These are phyloP conservation scores for Wickerhamomyces sp. DNA, from an alignment of 1,139 yeast species.

Conservation along the genomic window DNA sequence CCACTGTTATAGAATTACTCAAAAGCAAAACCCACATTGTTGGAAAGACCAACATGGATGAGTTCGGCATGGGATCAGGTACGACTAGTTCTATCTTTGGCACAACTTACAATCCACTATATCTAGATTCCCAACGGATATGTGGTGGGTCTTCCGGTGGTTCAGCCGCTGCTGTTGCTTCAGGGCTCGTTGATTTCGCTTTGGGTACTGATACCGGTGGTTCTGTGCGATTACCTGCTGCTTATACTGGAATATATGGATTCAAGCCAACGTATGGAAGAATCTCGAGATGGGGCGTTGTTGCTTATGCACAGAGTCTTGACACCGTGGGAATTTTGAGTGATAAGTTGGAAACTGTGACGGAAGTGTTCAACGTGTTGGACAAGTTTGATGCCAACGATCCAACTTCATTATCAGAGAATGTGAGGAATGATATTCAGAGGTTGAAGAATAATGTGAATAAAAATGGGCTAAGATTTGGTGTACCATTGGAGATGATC, in stretches of 20 bases:
- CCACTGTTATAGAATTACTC: constrained; percentile 64
- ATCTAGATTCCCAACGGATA: constrained; percentile 30
- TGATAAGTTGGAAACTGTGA: constrained; percentile 37
- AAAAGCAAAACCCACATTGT: constrained; percentile 41
- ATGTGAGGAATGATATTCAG: constrained; percentile 30
- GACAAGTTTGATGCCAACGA: constrained; percentile 67
- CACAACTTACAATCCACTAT: constrained; percentile 62
- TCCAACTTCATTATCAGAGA: constrained; percentile 61
- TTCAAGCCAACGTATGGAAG: constrained; percentile 93
- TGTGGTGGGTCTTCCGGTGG: constrained; percentile 98
- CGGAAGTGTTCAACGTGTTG: constrained; percentile 47
- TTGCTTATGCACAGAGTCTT: constrained; percentile 88
- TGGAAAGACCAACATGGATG: constrained; percentile 94
- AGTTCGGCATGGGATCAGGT: constrained; percentile 94
- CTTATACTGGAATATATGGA: constrained; percentile 78
- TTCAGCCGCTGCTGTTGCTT: constrained; percentile 86
- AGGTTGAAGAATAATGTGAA: constrained; percentile 12
- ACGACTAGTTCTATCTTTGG: constrained; percentile 59
- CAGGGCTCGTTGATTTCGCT: constrained; percentile 60
- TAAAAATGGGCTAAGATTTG: constrained; percentile 41
- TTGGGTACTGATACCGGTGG: constrained; percentile 98
- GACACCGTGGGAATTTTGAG: constrained; percentile 90
- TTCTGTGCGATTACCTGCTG: constrained; percentile 85
- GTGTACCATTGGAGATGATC: constrained; percentile 65
- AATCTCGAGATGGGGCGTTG: constrained; percentile 85